These are phyloP conservation scores for Erythrobasidium hasegawianum DNA, from an alignment of 1,284 basidiomycete species.

Conservation along the genomic window DNA sequence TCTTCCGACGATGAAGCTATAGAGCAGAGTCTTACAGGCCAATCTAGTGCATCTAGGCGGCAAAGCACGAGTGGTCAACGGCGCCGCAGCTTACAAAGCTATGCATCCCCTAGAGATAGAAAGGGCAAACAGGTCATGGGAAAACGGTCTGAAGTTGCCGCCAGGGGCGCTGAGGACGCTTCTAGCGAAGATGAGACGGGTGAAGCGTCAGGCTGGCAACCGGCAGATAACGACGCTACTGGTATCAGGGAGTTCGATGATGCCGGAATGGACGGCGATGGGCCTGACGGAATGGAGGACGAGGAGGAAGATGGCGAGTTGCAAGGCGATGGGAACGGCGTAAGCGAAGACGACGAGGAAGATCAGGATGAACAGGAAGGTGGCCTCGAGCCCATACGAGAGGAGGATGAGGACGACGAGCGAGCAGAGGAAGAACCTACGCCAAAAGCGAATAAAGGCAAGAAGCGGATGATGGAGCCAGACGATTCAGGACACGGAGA, in stretches of 20 bases:
- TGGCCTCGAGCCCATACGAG: conserved; percentile 43
- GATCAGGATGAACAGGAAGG: conserved; percentile 50
- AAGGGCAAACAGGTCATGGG: conserved; percentile 25
- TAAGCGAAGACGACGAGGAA: conserved; percentile 29
- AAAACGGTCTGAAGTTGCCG: too few species aligned
- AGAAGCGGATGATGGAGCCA: conserved; percentile 25
- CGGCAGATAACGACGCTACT: too few species aligned
- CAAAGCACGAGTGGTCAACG: conserved; percentile 34
- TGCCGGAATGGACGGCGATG: conserved; percentile 1
- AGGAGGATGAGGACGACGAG: conserved; percentile 48
- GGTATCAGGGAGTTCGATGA: not conserved
- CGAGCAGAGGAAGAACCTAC: conserved; percentile 39
- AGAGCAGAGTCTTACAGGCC: conserved; percentile 12
- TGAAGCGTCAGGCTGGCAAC: not conserved
- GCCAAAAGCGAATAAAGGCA: conserved; percentile 7
- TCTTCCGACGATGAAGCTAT: conserved; percentile 26
- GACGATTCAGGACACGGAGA: conserved; percentile 28
- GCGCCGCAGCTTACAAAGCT: conserved; percentile 35
- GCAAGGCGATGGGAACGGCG: conserved; percentile 49
- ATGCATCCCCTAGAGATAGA: conserved; percentile 31
- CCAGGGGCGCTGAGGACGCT: too few species aligned
- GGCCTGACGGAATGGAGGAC: conserved; percentile 20
- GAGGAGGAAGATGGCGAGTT: conserved; percentile 45
- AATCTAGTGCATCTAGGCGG: conserved; percentile 5
- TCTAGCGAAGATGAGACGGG: too few species aligned